Evolutionary conservation across 2,329 filamentous ascomycete genomes (phyloP).

Genomic region (Colletotrichum sp.): DNA sequence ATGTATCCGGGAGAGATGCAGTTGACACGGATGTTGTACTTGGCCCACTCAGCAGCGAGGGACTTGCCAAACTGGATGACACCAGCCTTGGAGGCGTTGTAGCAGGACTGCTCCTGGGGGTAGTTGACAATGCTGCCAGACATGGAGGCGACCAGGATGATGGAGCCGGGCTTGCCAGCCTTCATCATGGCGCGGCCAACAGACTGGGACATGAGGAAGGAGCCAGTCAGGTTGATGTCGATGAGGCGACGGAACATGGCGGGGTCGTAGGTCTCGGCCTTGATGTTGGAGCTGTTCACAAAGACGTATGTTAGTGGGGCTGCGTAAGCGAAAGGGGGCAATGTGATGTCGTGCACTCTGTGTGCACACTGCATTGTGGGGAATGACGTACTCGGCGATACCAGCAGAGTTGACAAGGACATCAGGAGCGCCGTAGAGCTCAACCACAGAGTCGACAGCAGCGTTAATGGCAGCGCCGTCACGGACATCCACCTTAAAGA

Average conservation of each 20-base stretch:
- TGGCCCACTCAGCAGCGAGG: constrained; percentile 84
- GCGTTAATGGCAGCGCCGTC: constrained; percentile 73
- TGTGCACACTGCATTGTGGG: constrained; percentile 30
- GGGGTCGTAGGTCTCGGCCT: constrained; percentile 77
- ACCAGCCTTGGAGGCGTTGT: constrained; percentile 84
- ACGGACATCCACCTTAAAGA: constrained; percentile 81
- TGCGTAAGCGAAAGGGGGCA: neutral
- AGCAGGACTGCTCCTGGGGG: constrained; percentile 82
- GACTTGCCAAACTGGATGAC: constrained; percentile 81
- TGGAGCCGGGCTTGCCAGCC: constrained; percentile 72
- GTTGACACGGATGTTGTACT: constrained; percentile 82
- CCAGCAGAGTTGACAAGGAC: constrained; percentile 82
- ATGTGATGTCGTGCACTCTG: constrained; percentile 19
- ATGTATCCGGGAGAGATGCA: constrained; percentile 86
- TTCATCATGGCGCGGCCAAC: constrained; percentile 76
- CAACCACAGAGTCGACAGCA: constrained; percentile 69
- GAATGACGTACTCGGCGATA: constrained; percentile 64
- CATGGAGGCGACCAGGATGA: constrained; percentile 82
- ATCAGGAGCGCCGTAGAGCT: constrained; percentile 72
- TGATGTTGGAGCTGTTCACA: constrained; percentile 69
- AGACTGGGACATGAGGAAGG: constrained; percentile 79
- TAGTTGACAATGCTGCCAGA: constrained; percentile 86
- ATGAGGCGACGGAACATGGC: constrained; percentile 80
- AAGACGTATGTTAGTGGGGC: constrained; percentile 8
- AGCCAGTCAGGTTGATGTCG: constrained; percentile 82